Evolutionary conservation across 1,284 basidiomycete genomes (phyloP), one percentile per base, ranked within the genome.

Genomic region (Leccinum solheimii): DNA sequence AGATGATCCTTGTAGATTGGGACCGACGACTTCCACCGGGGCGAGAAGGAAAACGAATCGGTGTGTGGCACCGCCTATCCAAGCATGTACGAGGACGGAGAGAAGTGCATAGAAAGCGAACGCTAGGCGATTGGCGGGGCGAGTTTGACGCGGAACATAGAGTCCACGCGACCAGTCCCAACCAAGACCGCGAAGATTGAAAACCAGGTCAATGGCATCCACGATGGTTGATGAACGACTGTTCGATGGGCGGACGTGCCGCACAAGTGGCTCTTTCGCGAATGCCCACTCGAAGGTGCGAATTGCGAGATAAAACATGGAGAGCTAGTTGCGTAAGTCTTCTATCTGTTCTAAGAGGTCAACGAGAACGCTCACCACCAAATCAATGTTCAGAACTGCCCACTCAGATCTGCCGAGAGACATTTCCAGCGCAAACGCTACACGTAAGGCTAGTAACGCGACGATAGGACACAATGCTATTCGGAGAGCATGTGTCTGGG

Each of bases 121-220:
- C 19, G 67, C 64, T 2, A 66, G 38, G 19, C 67, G 74, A 49
- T 80, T 63, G 5, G 71, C 71, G 70, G 68, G 59, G n/a, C 81
- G 78, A n/a, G 75, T 79, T 66, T 83, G 79, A 10, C 61, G 66
- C 1, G 83, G 79, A 40, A 84, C 55, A 55, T 79, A 72, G 10
- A 81, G 68, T 57, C 78, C 75, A 32, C 71, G 65, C 1, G 68
- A 70, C 69, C 69, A 72, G 11, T 63, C 56, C 85, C 86, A 87
- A n/a, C 82, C 83, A 45, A 77, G 66, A 4, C 85, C 86, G n/a
- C 86, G 83, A n/a, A 82, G 64, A 62, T 80, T 84, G 62, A 69
- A 73, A 14, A 63, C 66, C 9, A 88, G 76, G 59, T 87, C 83
- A 10, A 80, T 65, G 1, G 80, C 78, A 63, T 87, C 80, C 38